Conservation (phyloP, 345 rosid genomes). For the Sonneratia caseolaris region DNA sequence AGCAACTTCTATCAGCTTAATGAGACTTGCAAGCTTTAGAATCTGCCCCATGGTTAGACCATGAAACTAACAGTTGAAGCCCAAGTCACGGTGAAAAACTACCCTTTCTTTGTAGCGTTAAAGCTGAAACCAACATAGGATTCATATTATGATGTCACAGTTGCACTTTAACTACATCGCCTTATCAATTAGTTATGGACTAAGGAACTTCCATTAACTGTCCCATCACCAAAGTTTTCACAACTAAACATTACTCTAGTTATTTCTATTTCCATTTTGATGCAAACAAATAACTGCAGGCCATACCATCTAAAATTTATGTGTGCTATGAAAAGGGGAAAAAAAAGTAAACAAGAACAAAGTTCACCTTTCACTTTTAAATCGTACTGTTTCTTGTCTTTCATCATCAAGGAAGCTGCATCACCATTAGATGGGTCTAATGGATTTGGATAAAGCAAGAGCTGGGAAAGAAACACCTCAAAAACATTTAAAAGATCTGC, state of each 20-base stretch:
- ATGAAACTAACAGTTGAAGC: background rate
- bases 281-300: background rate
- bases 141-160: background rate
- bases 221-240: background rate
- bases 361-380: constrained; percentile 56
- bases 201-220: background rate
- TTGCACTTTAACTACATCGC: background rate
- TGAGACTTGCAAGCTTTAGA: background rate
- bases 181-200: background rate
- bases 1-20: background rate
- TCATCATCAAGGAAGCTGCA: constrained; percentile 68
- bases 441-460: constrained; percentile 62
- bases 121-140: background rate
- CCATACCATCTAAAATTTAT: background rate
- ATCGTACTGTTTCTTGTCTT: constrained; percentile 48
- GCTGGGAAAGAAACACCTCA: constrained; percentile 65
- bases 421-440: constrained; percentile 63
- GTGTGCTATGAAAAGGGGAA: background rate
- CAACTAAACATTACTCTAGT: background rate
- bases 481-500: constrained; percentile 64
- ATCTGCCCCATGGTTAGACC: background rate
- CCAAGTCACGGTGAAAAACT: background rate
- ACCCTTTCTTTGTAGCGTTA: background rate
- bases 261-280: background rate
- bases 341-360: constrained; percentile 1